Conservation (phyloP, 768 basidiomycete genomes). For the Pulveroboletus frians region DNA sequence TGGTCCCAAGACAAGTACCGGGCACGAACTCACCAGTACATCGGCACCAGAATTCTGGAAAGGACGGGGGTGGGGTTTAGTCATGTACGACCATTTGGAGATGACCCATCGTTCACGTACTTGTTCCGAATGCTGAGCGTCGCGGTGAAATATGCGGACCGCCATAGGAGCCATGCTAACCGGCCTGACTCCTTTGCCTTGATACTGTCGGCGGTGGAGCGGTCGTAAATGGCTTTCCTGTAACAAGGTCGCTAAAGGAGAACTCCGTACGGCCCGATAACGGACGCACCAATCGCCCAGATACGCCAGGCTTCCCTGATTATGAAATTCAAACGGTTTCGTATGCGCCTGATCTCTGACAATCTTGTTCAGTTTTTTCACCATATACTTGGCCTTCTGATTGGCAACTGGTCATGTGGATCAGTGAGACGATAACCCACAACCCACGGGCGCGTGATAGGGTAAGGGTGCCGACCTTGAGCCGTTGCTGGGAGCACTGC, state of each 20-base stretch:
- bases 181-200: conserved; percentile 60
- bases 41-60: conserved; percentile 56
- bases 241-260: conserved; percentile 3
- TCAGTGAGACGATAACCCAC: conserved; percentile 15
- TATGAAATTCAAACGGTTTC: conserved; percentile 64
- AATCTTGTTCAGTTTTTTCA: conserved; percentile 60
- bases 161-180: conserved; percentile 75
- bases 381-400: conserved; percentile 68
- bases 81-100: conserved; percentile 8
- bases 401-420: conserved; percentile 51
- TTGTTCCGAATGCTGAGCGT: conserved; percentile 69
- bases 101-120: conserved; percentile 33
- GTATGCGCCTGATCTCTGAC: conserved; percentile 43
- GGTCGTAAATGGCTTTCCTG: conserved; percentile 77
- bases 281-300: conserved; percentile 62
- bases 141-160: conserved; percentile 77
- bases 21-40: conserved; percentile 51
- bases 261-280: neutral
- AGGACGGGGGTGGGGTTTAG: neutral
- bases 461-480: conserved; percentile 47
- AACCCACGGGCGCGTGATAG: conserved; percentile 15
- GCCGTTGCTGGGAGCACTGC: conserved; percentile 75
- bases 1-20: conserved; percentile 6
- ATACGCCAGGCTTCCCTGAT: conserved; percentile 74
- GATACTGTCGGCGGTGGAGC: conserved; percentile 46